Evolutionary conservation across 495 filamentous ascomycete genomes (phyloP).

Genomic region (Hypoxylon lenormandii): DNA sequence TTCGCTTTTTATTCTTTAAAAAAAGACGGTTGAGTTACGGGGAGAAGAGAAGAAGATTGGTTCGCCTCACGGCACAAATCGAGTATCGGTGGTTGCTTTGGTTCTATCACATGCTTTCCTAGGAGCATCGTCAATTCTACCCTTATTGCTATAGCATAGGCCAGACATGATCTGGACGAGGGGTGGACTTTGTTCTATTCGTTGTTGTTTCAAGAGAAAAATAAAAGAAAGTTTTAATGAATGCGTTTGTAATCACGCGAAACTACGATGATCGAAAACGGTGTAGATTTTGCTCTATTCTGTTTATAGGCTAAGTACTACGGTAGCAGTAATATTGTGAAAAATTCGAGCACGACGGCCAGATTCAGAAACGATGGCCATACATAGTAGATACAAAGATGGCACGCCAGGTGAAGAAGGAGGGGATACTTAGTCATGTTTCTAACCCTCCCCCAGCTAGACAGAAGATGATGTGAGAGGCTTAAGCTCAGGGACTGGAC

Average conservation of each 20-base stretch:
- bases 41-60: conserved; percentile 48
- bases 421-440: conserved; percentile 6
- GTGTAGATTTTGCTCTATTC: conserved; percentile 7
- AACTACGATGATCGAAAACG: conserved; percentile 8
- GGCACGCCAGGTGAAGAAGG: conserved; percentile 1
- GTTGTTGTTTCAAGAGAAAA: conserved; percentile 27
- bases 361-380: not conserved
- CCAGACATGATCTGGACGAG: conserved; percentile 11
- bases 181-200: conserved; percentile 1
- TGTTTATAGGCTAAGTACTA: conserved; percentile 1
- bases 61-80: conserved; percentile 52
- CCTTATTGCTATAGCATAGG: conserved; percentile 20
- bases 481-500: not conserved
- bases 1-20: conserved; percentile 29
- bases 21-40: conserved; percentile 33
- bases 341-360: too few species aligned
- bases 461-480: conserved; percentile 21
- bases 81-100: conserved; percentile 36
- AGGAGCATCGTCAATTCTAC: conserved; percentile 4
- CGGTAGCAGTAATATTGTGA: conserved; percentile 19
- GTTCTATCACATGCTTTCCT: conserved; percentile 30
- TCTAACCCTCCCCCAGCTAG: conserved; percentile 7
- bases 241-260: conserved; percentile 7
- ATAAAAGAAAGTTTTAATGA: conserved; percentile 13
- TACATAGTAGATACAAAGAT: not conserved